Base-by-base conservation (phyloP, 1,284 basidiomycete species). In the Termitomyces sp. region DNA sequence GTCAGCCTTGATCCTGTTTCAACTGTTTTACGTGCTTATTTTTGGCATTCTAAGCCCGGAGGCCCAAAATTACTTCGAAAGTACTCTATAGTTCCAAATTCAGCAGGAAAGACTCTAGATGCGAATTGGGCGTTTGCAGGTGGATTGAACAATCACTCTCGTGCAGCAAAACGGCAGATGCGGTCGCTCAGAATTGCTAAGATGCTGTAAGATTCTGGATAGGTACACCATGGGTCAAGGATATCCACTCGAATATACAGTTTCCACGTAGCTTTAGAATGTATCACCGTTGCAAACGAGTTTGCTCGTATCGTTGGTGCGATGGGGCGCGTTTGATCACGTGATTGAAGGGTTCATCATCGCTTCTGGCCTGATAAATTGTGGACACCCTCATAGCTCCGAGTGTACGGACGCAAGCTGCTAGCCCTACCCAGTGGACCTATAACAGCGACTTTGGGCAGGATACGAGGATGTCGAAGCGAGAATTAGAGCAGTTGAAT, bases 101-200 rank as follows among this genome's bases (percentile, higher is more conserved):
- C 34, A 48, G 38, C 47, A 38, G 39, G 55, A 48, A 50, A 56
- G 26, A 59, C 60, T 44, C 55, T 61, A 17, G 78, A 86, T 55
- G 82, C 84, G 0, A 77, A 78, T 12, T 80, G 77, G 75, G 84
- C 87, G 2, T 90, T 89, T 69, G 73, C 79, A 52, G 87, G 87
- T 12, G 86, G 86, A 12, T 69, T 89, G 64, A 91, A 91, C 65
- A 82, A 81, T 54, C 88, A 91, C 63, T 83, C 84, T 19, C 74
- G 78, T 24, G 79, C 81, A 1, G 86, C 86, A 13, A 78, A 73
- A 60, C 74, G 73, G 59, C 72, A 75, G 50, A 79, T 88, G 56
- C 33, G 26, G 15, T 45, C 52, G n/a, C 38, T 55, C 24, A 39
- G 50, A 2, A 28, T 59, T 26, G 80, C 67, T 68, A 53, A 74